Percentiles rank a stretch among this genome's conserved stretches.
Conservation (phyloP, 2,329 filamentous ascomycete genomes). For the Dothidotthia symphoricarpi region DNA sequence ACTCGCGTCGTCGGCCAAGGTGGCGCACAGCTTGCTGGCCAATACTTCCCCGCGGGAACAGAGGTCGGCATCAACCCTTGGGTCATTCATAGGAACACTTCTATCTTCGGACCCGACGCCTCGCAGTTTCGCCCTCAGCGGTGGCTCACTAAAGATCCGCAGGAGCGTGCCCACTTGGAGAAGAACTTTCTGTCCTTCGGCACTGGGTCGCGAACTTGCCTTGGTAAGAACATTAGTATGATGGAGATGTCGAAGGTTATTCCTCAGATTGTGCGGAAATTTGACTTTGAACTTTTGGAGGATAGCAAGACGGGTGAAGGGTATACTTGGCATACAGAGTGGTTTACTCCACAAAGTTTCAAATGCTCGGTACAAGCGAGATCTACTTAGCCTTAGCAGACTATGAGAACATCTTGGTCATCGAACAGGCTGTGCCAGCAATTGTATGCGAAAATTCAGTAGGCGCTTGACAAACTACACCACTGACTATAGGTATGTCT, state of each 20-base stretch:
- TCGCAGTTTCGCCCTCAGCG: slow-evolving; percentile 46
- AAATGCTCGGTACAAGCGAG: slow-evolving; percentile 3
- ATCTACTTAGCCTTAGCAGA: slow-evolving; percentile 4
- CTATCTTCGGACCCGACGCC: slow-evolving; percentile 43
- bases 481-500: slow-evolving; percentile 10
- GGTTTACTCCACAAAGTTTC: slow-evolving; percentile 8
- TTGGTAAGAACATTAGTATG: slow-evolving; percentile 26
- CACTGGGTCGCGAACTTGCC: slow-evolving; percentile 17
- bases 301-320: background rate
- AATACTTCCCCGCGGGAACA: slow-evolving; percentile 45
- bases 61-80: slow-evolving; percentile 48
- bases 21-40: slow-evolving; percentile 31
- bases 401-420: slow-evolving; percentile 4
- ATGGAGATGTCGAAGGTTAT: slow-evolving; percentile 24
- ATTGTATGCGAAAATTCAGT: too few relatives aligned
- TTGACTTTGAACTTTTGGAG: slow-evolving; percentile 13
- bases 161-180: slow-evolving; percentile 8
- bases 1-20: slow-evolving; percentile 39
- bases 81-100: slow-evolving; percentile 44
- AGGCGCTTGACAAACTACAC: too few relatives aligned
- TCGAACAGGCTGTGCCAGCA: too few relatives aligned
- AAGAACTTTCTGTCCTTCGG: slow-evolving; percentile 20
- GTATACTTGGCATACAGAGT: slow-evolving; percentile 7
- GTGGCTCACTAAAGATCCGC: slow-evolving; percentile 33
- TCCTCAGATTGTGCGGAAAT: slow-evolving; percentile 18